Conservation (phyloP, 2,329 filamentous ascomycete species). For the Gnomoniopsis sp. region DNA sequence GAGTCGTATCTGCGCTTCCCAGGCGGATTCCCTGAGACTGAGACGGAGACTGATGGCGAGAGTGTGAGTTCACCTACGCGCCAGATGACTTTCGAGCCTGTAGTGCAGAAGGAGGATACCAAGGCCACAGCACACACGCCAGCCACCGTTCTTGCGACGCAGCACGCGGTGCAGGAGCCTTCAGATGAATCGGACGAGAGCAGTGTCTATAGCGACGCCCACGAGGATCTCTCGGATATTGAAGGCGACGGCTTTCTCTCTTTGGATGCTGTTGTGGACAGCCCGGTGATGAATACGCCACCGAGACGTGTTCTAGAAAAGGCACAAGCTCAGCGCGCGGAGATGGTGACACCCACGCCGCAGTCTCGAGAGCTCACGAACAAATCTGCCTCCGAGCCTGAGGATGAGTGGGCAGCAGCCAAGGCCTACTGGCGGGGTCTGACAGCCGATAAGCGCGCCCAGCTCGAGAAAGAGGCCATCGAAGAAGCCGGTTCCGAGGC, state of each 20-base stretch:
- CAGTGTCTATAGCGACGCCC: conserved; percentile 73
- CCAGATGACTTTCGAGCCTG: conserved; percentile 21
- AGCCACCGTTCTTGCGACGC: conserved; percentile 22
- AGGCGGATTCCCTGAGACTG: conserved; percentile 54
- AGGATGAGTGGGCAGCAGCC: conserved; percentile 62
- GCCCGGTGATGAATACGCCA: conserved; percentile 38
- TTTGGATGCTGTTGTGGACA: conserved; percentile 67
- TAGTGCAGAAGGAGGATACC: conserved; percentile 19
- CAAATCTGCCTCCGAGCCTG: not conserved
- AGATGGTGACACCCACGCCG: not conserved
- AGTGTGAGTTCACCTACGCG: conserved; percentile 5
- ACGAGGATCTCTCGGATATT: conserved; percentile 65
- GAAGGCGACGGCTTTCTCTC: conserved; percentile 69
- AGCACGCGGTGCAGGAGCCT: conserved; percentile 33
- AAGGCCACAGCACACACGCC: conserved; percentile 19
- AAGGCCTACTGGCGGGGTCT: conserved; percentile 69
- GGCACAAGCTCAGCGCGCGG: not conserved
- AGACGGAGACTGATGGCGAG: conserved; percentile 21
- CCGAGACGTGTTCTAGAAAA: not conserved
- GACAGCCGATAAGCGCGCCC: conserved; percentile 58
- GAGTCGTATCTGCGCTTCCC: conserved; percentile 49
- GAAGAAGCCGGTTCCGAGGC: conserved; percentile 49
- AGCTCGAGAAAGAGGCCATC: conserved; percentile 56
- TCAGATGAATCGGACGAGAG: conserved; percentile 40
- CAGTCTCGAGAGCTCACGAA: not conserved